These are phyloP conservation scores for Zasmidium angulare DNA, from an alignment of 2,329 filamentous ascomycete genomes.

Conservation along the genomic window DNA sequence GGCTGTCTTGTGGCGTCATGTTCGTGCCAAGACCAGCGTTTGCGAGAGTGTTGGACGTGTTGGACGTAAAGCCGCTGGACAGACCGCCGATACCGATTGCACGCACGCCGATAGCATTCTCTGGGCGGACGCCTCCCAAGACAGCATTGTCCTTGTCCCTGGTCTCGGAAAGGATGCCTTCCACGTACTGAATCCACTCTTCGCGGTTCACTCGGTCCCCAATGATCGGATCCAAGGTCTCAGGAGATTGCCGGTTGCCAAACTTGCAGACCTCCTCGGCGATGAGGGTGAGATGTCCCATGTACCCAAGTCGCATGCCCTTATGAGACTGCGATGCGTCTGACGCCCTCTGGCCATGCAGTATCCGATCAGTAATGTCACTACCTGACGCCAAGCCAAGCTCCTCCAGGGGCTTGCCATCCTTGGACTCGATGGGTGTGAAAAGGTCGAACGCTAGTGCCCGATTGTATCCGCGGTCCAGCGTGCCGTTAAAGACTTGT, in stretches of 20 bases:
- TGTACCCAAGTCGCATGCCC: constrained; percentile 93
- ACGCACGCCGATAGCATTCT: constrained; percentile 80
- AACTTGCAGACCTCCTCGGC: constrained; percentile 99
- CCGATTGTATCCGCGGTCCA: constrained; percentile 93
- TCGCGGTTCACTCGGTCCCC: constrained; percentile 85
- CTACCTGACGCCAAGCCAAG: constrained; percentile 62
- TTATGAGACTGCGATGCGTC: constrained; percentile 80
- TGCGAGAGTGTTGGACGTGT: constrained; percentile 59
- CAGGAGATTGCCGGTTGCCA: constrained; percentile 87
- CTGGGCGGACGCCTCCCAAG: constrained; percentile 88
- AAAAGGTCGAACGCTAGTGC: constrained; percentile 89
- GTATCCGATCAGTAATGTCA: constrained; percentile 85
- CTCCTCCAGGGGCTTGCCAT: constrained; percentile 21
- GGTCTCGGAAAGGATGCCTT: constrained; percentile 88
- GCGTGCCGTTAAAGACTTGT: constrained; percentile 97
- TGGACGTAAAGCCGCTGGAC: constrained; percentile 53
- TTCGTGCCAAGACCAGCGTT: constrained; percentile 69
- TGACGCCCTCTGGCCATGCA: constrained; percentile 82
- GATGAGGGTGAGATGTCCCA: constrained; percentile 95
- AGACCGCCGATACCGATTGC: constrained; percentile 36
- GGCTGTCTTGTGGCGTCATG: constrained; percentile 30
- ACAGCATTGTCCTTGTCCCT: constrained; percentile 98
- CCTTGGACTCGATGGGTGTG: constrained; percentile 22
- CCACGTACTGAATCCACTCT: constrained; percentile 92
- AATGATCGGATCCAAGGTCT: constrained; percentile 79